phyloP scores from a whole-genome alignment of 2,329 filamentous ascomycete genomes.

The Verticillium klebahnii region DNA sequence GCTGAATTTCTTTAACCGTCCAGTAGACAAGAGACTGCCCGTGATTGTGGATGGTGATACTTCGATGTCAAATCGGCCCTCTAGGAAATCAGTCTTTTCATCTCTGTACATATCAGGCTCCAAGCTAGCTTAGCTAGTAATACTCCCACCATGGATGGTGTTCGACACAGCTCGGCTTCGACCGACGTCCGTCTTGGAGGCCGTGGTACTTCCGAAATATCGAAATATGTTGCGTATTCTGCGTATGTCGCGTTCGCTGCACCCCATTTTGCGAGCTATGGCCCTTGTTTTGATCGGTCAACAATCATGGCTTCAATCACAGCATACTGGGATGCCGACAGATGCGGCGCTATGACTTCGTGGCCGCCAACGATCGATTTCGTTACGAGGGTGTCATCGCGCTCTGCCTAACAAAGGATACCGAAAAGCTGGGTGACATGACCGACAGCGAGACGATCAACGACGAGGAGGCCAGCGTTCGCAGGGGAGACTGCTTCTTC shows the following conservation, averaged over 20 bases:
- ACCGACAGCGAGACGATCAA: background rate
- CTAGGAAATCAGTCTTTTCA: background rate
- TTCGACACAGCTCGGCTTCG: background rate
- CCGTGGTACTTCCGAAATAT: background rate
- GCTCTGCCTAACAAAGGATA: background rate
- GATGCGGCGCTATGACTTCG: background rate
- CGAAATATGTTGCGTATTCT: background rate
- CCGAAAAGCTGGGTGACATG: background rate
- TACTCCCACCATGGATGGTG: background rate
- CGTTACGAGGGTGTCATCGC: background rate
- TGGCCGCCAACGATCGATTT: background rate
- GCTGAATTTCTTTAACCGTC: background rate
- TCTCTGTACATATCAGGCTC: background rate
- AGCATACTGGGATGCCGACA: background rate
- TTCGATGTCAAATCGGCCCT: background rate
- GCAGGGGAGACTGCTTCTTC: background rate
- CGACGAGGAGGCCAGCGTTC: background rate
- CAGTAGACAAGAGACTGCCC: background rate
- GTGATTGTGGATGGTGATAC: background rate
- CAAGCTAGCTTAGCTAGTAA: background rate
- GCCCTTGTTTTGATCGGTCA: background rate
- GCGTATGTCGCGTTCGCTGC: background rate
- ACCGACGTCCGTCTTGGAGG: background rate
- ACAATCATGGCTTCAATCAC: background rate
- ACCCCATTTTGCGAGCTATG: background rate